Evolutionary conservation across 2,329 filamentous ascomycete species (phyloP).

Genomic region (Sphaceloma murrayae): DNA sequence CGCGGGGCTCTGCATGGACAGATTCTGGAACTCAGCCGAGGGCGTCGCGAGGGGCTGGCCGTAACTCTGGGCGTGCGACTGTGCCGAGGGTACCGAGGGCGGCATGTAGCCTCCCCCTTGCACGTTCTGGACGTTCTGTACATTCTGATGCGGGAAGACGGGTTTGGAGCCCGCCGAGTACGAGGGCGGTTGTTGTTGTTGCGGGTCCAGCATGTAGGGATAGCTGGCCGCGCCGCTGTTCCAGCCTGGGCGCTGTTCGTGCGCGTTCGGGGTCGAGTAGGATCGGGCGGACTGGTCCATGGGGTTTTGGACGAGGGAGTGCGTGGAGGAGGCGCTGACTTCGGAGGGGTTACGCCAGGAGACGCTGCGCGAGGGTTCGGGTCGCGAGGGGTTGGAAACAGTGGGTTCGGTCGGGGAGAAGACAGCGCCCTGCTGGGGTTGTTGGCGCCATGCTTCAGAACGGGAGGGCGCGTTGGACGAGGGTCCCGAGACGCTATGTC

Average conservation of each 20-base stretch:
- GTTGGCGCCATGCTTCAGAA: constrained; percentile 12
- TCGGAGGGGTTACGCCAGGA: constrained; percentile 12
- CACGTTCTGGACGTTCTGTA: no score
- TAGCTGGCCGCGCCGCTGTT: constrained; percentile 1
- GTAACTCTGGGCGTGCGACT: constrained; percentile 4
- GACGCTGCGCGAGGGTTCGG: constrained; percentile 4
- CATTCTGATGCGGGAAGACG: no score
- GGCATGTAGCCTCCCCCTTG: constrained; percentile 4
- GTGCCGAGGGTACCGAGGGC: background rate
- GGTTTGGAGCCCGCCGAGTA: no score
- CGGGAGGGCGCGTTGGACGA: background rate
- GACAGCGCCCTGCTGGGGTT: constrained; percentile 4
- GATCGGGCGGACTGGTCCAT: constrained; percentile 5
- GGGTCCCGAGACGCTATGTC: constrained; percentile 9
- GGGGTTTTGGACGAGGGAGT: constrained; percentile 1
- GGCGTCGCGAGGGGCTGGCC: constrained; percentile 9
- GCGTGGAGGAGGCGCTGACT: background rate
- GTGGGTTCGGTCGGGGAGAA: constrained; percentile 9
- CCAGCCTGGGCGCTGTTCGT: constrained; percentile 13
- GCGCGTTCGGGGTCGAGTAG: constrained; percentile 10
- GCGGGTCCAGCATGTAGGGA: constrained; percentile 12
- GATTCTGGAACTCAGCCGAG: constrained; percentile 15
- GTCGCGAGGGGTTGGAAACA: background rate
- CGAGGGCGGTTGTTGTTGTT: no score
- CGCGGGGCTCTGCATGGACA: constrained; percentile 16